A percentile compares a stretch with the other conserved stretches of the same genome.
Conservation (phyloP, 2,329 filamentous ascomycete genomes). For the Talaromyces atroroseus region DNA sequence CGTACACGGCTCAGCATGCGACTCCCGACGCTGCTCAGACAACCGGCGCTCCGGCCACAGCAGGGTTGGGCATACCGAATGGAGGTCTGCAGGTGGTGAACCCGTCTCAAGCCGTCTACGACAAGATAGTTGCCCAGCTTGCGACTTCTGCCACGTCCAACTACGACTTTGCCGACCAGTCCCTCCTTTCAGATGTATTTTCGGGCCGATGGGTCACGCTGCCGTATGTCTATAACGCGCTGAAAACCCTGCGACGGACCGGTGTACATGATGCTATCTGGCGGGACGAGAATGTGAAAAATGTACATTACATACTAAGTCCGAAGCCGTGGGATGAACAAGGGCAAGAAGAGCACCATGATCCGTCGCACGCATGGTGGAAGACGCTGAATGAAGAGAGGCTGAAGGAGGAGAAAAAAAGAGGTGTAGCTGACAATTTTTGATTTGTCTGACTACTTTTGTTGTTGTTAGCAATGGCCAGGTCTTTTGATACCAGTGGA, state of each 20-base stretch:
- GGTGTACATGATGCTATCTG: constrained; percentile 56
- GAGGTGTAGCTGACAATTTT: constrained; percentile 8
- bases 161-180: constrained; percentile 59
- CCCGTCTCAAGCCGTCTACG: constrained; percentile 49
- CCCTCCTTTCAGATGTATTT: constrained; percentile 54
- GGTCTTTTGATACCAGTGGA: no score
- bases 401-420: not conserved
- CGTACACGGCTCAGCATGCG: constrained; percentile 54
- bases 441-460: not conserved
- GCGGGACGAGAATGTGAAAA: constrained; percentile 57
- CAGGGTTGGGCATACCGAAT: constrained; percentile 55
- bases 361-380: constrained; percentile 9
- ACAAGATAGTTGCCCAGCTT: constrained; percentile 40
- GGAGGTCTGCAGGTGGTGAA: constrained; percentile 59
- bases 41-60: constrained; percentile 44
- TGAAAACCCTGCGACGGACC: constrained; percentile 54
- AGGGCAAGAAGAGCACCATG: constrained; percentile 3
- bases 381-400: constrained; percentile 4
- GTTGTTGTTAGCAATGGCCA: no score
- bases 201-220: constrained; percentile 53
- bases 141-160: constrained; percentile 42
- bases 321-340: constrained; percentile 60
- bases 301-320: constrained; percentile 57
- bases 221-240: constrained; percentile 57
- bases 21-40: constrained; percentile 48